phyloP scores from a whole-genome alignment of 208 protist species.

The Balamuthia mandrillaris region DNA sequence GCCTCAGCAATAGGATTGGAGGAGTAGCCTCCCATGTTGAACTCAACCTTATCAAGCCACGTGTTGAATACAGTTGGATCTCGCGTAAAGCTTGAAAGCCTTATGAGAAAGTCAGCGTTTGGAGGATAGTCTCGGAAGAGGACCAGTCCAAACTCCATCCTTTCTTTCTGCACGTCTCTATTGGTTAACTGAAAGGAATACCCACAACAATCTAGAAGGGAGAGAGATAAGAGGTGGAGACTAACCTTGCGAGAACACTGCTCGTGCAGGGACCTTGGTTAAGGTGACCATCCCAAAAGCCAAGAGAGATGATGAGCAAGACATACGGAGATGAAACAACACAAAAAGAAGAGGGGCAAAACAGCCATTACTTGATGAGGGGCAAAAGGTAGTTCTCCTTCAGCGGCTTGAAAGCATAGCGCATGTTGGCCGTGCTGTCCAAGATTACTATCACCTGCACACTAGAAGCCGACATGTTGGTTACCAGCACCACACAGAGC shows the following conservation, averaged over 20 bases:
- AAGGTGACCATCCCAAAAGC: not conserved
- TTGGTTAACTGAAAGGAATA: too few species aligned
- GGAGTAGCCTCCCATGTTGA: not conserved
- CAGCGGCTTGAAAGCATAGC: not conserved
- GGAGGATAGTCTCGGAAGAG: not conserved
- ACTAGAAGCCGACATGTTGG: too few species aligned
- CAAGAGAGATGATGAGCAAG: not conserved
- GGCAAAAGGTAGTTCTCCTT: not conserved
- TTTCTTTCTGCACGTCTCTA: not conserved
- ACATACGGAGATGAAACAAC: not conserved
- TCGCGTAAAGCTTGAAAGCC: not conserved
- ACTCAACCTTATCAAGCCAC: not conserved
- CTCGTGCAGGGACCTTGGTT: not conserved
- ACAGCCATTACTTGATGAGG: not conserved
- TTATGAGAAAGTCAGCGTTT: not conserved
- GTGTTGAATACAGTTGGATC: not conserved
- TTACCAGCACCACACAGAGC: too few species aligned
- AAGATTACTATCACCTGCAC: not conserved
- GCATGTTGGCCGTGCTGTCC: not conserved
- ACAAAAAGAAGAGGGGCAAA: not conserved
- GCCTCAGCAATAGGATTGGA: not conserved
- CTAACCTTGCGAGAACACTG: not conserved
- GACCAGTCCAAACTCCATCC: not conserved
- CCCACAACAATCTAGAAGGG: too few species aligned
- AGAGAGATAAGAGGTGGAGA: too few species aligned